Percentiles rank a stretch among this genome's conserved stretches.
Conservation (phyloP, 179 eudicot species). For the Corrigiola litoralis region DNA sequence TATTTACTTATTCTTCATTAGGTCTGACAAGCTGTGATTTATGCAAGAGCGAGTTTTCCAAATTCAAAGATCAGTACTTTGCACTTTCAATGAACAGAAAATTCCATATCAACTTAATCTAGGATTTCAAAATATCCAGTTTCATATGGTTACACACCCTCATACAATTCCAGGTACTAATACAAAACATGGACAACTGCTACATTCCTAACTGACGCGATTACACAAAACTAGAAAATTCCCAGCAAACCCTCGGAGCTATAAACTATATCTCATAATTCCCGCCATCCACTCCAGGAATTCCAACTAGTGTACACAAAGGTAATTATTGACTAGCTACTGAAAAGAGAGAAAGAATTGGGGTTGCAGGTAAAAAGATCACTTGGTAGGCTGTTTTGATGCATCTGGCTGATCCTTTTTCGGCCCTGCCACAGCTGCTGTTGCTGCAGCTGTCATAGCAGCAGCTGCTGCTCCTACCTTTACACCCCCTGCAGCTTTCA, state of each 20-base stretch:
- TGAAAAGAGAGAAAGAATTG: neutral
- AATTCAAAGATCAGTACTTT: too few species aligned
- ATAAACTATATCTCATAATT: neutral
- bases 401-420: conserved; percentile 53
- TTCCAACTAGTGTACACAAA: neutral
- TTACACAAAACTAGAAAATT: too few species aligned
- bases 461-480: conserved; percentile 94
- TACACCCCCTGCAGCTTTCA: conserved; percentile 88
- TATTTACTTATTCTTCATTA: too few species aligned
- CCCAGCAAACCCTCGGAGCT: conserved; percentile 8
- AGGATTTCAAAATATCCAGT: neutral
- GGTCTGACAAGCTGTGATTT: too few species aligned
- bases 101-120: too few species aligned
- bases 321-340: conserved; percentile 11
- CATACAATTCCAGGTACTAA: neutral
- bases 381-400: conserved; percentile 42
- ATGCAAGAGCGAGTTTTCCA: too few species aligned
- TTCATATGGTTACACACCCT: conserved; percentile 10
- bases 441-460: conserved; percentile 90
- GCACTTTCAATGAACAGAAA: too few species aligned
- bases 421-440: conserved; percentile 63
- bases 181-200: conserved; percentile 3
- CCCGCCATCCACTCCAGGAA: neutral
- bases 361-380: conserved; percentile 13
- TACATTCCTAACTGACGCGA: neutral